Base-by-base conservation (phyloP, 352 stramenopile genomes). In the Globisporangium uncinulatum region DNA sequence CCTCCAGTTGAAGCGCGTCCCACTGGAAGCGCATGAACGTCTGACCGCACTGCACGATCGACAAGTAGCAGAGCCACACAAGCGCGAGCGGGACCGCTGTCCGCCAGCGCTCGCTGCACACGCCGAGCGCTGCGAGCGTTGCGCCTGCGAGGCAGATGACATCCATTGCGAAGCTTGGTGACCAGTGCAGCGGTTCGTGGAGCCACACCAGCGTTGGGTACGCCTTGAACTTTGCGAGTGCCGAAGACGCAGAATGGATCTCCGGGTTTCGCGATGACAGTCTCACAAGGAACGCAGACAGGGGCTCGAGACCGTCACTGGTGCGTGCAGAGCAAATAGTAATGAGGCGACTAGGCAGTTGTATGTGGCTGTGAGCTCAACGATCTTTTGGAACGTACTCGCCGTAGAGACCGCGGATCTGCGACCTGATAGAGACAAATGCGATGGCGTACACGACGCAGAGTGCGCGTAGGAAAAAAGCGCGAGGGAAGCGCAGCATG, bases 1-100 rank as follows among this genome's bases (percentile, higher is more conserved):
- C 76, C 71, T 98, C 92, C 3, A 97, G 59, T 14, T 97, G 59
- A 14, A 98, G 67, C n/a, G 80, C 81, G 61, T 98, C 93, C 90
- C 92, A 98, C 73, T 97, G 90, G 66, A 97, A 97, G 19, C 71
- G 74, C 60, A 97, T 88, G 65, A 98, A 97, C 19, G 78, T 85
- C 31, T 87, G 76, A n/a, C 88, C 89, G 19, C 80, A 76, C 39
- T 79, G 69, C n/a, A 74, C 68, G 39, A 94, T 74, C 42, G 90
- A 83, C 13, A 97, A 69, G 49, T 91, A 91, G 63, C 74, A 81
- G 43, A 92, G 55, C 67, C 74, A 87, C 31, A 82, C 24, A 4
- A 81, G 19, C 11, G 55, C 50, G 10, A 87, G 43, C 7, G 68
- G 61, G 19, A 73, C 34, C 3, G 71, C 62, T 11, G 63, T 71